phyloP scores from a whole-genome alignment of 139 green algal species.

The Monoraphidium neglectum region DNA sequence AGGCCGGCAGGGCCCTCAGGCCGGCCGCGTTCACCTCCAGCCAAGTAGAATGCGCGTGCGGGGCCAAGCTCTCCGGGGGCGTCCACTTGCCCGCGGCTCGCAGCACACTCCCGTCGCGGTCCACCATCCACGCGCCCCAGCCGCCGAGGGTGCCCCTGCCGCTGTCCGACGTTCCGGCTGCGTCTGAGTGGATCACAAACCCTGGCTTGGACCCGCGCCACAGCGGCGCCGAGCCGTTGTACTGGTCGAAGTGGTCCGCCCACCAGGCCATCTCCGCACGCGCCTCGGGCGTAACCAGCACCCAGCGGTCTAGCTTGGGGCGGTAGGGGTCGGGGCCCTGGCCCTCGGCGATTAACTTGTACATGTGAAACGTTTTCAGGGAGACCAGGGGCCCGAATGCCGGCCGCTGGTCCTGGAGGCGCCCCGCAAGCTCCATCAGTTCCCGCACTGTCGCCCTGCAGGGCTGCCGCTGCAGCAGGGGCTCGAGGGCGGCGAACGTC shows the following conservation, averaged over 20 bases:
- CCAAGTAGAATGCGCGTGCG: background rate
- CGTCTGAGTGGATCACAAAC: conserved; percentile 21
- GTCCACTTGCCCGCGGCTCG: background rate
- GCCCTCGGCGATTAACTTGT: background rate
- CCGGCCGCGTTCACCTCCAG: conserved; percentile 8
- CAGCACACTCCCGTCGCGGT: background rate
- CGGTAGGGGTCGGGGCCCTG: background rate
- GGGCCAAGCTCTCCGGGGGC: background rate
- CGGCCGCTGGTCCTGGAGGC: background rate
- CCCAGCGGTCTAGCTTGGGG: background rate
- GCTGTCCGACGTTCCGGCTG: background rate
- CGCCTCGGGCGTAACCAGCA: background rate
- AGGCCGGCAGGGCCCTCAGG: background rate
- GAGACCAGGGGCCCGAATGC: conserved; percentile 6
- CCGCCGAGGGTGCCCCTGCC: background rate
- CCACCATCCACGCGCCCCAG: conserved; percentile 24
- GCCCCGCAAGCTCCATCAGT: background rate
- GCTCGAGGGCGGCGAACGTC: too few relatives aligned
- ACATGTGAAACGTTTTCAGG: background rate
- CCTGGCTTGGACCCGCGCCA: background rate
- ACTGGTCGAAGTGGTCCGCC: background rate
- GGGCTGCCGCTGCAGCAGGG: background rate
- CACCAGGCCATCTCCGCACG: conserved; percentile 4
- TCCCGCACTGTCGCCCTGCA: background rate
- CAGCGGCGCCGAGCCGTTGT: conserved; percentile 3